These are phyloP conservation scores for Fusarium sp. DNA, from an alignment of 2,329 filamentous ascomycete genomes.

Conservation along the genomic window DNA sequence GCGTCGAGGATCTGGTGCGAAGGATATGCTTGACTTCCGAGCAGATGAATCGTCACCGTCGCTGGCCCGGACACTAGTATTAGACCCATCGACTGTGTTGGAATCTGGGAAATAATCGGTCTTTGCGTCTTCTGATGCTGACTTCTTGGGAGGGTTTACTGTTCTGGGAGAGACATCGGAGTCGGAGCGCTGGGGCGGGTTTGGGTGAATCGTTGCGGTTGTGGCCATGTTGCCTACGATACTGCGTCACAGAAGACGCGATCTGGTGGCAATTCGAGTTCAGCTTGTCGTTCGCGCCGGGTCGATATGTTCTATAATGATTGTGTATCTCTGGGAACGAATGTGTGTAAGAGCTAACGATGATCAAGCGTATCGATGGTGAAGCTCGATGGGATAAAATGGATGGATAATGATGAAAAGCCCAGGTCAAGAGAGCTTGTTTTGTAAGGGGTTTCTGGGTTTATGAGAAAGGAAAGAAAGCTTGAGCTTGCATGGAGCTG, in stretches of 20 bases:
- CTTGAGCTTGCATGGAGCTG: constrained; percentile 8
- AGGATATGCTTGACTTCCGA: constrained; percentile 46
- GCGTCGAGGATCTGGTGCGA: constrained; percentile 46
- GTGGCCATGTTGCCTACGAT: constrained; percentile 32
- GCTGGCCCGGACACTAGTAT: constrained; percentile 37
- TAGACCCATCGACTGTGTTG: constrained; percentile 37
- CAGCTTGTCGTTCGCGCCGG: not conserved
- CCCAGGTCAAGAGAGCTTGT: not conserved
- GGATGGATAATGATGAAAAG: not conserved
- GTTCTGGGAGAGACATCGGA: constrained; percentile 56
- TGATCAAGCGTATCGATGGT: constrained; percentile 8
- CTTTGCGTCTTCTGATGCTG: constrained; percentile 11
- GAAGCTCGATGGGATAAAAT: constrained; percentile 1
- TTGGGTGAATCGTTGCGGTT: constrained; percentile 34
- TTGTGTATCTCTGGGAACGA: constrained; percentile 4
- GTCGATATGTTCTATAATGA: constrained; percentile 2
- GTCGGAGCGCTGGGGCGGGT: constrained; percentile 46
- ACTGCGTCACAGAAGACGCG: not conserved
- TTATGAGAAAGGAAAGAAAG: constrained; percentile 11
- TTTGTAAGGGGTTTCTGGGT: not conserved
- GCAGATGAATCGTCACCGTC: constrained; percentile 45
- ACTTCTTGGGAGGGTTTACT: constrained; percentile 26
- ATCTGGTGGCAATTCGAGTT: not conserved
- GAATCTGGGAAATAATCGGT: constrained; percentile 41
- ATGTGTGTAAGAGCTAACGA: not conserved